Evolutionary conservation across 1,139 yeast genomes (phyloP).

Genomic region (Suhomyces panamericanus): DNA sequence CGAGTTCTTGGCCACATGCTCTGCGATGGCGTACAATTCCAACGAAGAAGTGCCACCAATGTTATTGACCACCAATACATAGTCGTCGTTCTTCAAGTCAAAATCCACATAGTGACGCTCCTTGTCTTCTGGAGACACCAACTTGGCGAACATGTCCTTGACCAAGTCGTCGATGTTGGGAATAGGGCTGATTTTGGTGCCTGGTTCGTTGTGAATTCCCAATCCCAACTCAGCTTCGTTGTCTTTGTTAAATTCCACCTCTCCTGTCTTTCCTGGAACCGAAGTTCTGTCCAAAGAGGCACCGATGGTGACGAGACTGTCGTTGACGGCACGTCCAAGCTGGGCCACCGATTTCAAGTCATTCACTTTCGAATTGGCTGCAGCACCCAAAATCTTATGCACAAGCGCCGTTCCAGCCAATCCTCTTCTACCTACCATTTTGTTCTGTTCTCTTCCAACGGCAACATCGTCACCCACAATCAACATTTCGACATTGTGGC

Average conservation of each 20-base stretch:
- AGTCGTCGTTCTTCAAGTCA: conserved; percentile 55
- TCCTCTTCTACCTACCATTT: conserved; percentile 90
- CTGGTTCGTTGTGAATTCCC: conserved; percentile 97
- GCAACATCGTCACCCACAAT: conserved; percentile 90
- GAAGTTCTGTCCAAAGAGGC: conserved; percentile 88
- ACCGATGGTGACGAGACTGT: conserved; percentile 78
- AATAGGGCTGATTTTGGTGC: conserved; percentile 70
- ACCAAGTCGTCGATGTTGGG: conserved; percentile 63
- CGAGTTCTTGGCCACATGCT: conserved; percentile 45
- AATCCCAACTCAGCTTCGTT: conserved; percentile 85
- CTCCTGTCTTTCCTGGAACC: conserved; percentile 73
- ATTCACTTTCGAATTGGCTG: conserved; percentile 37
- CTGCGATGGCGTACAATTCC: conserved; percentile 68
- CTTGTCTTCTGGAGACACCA: conserved; percentile 53
- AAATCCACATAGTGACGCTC: conserved; percentile 76
- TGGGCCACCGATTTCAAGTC: conserved; percentile 51
- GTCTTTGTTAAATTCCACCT: conserved; percentile 40
- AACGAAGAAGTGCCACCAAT: conserved; percentile 84
- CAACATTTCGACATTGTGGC: conserved; percentile 68
- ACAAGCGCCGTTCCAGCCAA: conserved; percentile 86
- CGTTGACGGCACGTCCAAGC: conserved; percentile 62
- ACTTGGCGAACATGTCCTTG: conserved; percentile 51
- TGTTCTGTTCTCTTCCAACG: conserved; percentile 83
- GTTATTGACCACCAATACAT: conserved; percentile 70
- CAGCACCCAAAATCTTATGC: conserved; percentile 84